Conservation (phyloP, 176 grass and related monocot genomes). For the Musa schizocarpa region DNA sequence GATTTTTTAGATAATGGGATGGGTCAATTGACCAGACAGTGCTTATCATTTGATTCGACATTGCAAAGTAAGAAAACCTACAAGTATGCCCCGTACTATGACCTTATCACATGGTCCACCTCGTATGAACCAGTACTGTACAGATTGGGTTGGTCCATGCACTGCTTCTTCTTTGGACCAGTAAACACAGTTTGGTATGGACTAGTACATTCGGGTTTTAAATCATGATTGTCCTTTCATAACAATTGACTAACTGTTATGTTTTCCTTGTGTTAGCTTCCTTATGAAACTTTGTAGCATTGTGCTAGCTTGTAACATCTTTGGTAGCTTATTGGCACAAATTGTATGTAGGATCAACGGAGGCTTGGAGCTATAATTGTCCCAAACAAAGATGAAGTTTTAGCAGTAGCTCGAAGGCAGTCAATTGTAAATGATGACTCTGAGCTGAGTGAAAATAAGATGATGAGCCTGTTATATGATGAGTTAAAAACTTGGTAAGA, state of each 20-base stretch:
- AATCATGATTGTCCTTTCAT: too few species aligned
- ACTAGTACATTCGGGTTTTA: too few species aligned
- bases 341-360: conserved; percentile 54
- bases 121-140: too few species aligned
- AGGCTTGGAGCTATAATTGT: conserved; percentile 75
- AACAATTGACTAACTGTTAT: not conserved
- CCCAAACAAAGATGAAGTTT: conserved; percentile 75
- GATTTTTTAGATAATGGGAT: too few species aligned
- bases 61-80: too few species aligned
- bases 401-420: conserved; percentile 35
- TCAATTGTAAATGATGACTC: conserved; percentile 30
- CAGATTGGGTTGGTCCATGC: too few species aligned
- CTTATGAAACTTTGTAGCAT: not conserved
- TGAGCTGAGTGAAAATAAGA: conserved; percentile 30
- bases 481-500: conserved; percentile 72
- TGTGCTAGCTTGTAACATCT: not conserved
- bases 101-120: too few species aligned
- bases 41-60: too few species aligned
- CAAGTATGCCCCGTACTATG: too few species aligned
- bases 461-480: conserved; percentile 51
- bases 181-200: too few species aligned
- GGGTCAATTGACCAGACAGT: too few species aligned
- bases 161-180: too few species aligned
- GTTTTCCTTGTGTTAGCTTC: not conserved
- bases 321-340: conserved; percentile 10